Percentiles rank a stretch among this genome's conserved stretches.
phyloP scores from a whole-genome alignment of 1,284 basidiomycete genomes.

The Moesziomyces globuligerus region DNA sequence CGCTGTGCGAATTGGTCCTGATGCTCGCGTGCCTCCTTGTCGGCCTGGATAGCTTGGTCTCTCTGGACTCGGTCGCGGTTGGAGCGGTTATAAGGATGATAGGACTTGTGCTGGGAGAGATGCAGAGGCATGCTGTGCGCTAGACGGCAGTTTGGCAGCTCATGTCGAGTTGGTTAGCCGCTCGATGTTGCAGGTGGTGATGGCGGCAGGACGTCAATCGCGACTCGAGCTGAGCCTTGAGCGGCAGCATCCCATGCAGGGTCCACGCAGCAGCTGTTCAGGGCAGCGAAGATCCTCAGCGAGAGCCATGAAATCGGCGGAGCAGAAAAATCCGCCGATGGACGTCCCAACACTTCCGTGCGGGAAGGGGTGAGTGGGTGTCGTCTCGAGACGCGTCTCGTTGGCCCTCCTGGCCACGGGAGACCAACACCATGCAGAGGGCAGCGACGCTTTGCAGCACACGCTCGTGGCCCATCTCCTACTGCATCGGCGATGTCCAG shows the following conservation, averaged over 20 bases:
- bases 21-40: slow-evolving; percentile 10
- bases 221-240: too few species aligned
- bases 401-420: too few species aligned
- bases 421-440: too few species aligned
- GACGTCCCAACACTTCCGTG: slow-evolving; percentile 25
- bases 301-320: background rate
- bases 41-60: slow-evolving; percentile 7
- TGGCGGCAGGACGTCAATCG: too few species aligned
- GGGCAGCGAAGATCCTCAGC: too few species aligned
- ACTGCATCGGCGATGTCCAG: too few species aligned
- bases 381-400: slow-evolving; percentile 22
- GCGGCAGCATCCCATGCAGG: too few species aligned
- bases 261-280: too few species aligned
- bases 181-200: too few species aligned
- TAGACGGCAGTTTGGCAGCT: too few species aligned
- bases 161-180: background rate
- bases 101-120: slow-evolving; percentile 28
- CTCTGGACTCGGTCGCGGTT: slow-evolving; percentile 7
- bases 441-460: too few species aligned
- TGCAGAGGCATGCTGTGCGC: slow-evolving; percentile 29
- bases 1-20: slow-evolving; percentile 10
- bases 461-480: too few species aligned
- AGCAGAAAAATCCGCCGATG: slow-evolving; percentile 1
- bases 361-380: slow-evolving; percentile 9
- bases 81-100: slow-evolving; percentile 18